These are phyloP conservation scores for Phytophthora agathidicida DNA, from an alignment of 352 stramenopile genomes.

Conservation along the genomic window DNA sequence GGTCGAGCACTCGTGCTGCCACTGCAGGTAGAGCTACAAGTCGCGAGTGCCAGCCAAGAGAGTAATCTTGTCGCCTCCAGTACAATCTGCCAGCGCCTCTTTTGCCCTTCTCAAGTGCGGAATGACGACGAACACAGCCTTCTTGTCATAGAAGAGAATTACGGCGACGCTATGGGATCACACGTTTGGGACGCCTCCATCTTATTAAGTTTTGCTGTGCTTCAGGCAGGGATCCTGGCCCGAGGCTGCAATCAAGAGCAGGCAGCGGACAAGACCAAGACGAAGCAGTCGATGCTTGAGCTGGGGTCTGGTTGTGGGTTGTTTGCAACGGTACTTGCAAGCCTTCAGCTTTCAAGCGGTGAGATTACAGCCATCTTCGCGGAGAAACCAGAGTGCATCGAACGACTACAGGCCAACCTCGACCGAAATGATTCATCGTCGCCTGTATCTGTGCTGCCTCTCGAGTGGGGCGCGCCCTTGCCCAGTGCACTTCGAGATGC, in stretches of 20 bases:
- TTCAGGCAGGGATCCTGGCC: slow-evolving; percentile 4
- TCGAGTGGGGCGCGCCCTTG: slow-evolving; percentile 42
- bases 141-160: slow-evolving; percentile 59
- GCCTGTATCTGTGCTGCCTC: slow-evolving; percentile 7
- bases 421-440: slow-evolving; percentile 18
- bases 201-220: slow-evolving; percentile 48
- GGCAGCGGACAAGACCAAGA: not conserved
- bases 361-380: slow-evolving; percentile 29
- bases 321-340: slow-evolving; percentile 41
- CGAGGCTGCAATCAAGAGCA: not conserved
- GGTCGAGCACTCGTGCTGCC: slow-evolving; percentile 43
- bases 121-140: slow-evolving; percentile 7
- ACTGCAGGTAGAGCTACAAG: slow-evolving; percentile 28
- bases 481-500: not conserved
- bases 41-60: not conserved
- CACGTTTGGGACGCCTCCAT: slow-evolving; percentile 77
- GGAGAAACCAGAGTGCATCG: slow-evolving; percentile 39
- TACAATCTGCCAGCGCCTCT: slow-evolving; percentile 17
- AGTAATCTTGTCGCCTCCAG: not conserved
- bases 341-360: not conserved
- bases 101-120: not conserved
- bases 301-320: slow-evolving; percentile 57
- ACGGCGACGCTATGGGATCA: slow-evolving; percentile 68
- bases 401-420: slow-evolving; percentile 41
- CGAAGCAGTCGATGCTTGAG: slow-evolving; percentile 36